Conservation (phyloP, 2,329 filamentous ascomycete species). For the Ploettnerulaceae sp. region DNA sequence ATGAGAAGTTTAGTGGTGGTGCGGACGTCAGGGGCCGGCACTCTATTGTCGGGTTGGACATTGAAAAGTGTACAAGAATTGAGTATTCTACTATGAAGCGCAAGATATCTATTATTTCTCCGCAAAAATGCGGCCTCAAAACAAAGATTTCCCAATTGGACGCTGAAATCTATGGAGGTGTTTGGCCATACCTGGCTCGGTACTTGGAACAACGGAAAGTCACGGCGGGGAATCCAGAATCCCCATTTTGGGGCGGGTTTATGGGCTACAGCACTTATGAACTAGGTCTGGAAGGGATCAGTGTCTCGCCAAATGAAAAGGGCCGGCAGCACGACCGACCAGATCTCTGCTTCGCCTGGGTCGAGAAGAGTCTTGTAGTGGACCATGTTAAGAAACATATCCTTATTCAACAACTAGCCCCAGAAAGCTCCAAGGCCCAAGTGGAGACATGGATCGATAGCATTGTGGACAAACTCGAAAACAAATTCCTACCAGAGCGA, state of each 20-base stretch:
- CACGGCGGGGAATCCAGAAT: conserved; percentile 31
- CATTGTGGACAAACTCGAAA: conserved; percentile 13
- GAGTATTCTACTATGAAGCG: conserved; percentile 51
- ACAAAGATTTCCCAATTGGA: not conserved
- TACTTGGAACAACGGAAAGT: conserved; percentile 40
- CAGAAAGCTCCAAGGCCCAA: conserved; percentile 33
- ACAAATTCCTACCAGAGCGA: conserved; percentile 6
- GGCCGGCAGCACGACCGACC: conserved; percentile 36
- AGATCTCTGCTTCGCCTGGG: conserved; percentile 59
- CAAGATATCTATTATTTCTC: conserved; percentile 15
- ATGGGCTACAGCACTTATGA: conserved; percentile 67
- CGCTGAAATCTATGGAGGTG: conserved; percentile 22
- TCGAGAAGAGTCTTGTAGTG: conserved; percentile 59
- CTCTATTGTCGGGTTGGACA: conserved; percentile 68
- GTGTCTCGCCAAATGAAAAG: conserved; percentile 30
- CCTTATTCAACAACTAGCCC: conserved; percentile 53
- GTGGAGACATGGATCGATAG: conserved; percentile 18
- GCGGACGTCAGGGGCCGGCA: conserved; percentile 55
- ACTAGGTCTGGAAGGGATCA: conserved; percentile 52
- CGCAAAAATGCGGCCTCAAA: not conserved
- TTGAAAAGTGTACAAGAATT: conserved; percentile 51
- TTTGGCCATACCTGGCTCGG: conserved; percentile 33
- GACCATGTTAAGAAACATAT: conserved; percentile 53
- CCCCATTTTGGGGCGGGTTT: conserved; percentile 67
- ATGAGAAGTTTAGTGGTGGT: conserved; percentile 39